Evolutionary conservation across 768 basidiomycete species (phyloP).

Genomic region (Lentinus brumalis): DNA sequence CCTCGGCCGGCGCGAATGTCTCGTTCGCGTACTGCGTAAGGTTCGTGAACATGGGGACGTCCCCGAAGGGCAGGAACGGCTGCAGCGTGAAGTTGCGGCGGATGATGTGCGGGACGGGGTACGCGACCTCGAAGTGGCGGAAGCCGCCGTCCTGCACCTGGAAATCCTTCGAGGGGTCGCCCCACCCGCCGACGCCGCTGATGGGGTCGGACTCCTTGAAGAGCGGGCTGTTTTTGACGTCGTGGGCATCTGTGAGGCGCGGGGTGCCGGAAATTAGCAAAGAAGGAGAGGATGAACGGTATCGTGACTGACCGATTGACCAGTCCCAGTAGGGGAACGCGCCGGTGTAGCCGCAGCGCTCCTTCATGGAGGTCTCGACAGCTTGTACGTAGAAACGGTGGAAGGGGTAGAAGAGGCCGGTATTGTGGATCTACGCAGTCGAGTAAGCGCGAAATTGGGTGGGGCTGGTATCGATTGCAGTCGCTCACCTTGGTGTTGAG

Average conservation of each 20-base stretch:
- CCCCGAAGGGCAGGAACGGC: slow-evolving; percentile 27
- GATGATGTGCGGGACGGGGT: slow-evolving; percentile 35
- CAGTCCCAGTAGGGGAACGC: slow-evolving; percentile 33
- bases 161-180: slow-evolving; percentile 24
- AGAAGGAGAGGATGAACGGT: neutral
- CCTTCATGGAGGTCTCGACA: slow-evolving; percentile 24
- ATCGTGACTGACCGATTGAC: slow-evolving; percentile 22
- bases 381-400: slow-evolving; percentile 29
- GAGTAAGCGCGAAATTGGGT: too few relatives aligned
- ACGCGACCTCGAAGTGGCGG: slow-evolving; percentile 29
- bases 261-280: too few relatives aligned
- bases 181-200: slow-evolving; percentile 33
- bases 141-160: slow-evolving; percentile 33
- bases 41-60: slow-evolving; percentile 20
- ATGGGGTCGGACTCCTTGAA: slow-evolving; percentile 24
- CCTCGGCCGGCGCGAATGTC: slow-evolving; percentile 27
- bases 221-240: slow-evolving; percentile 24
- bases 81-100: slow-evolving; percentile 37
- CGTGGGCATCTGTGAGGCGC: slow-evolving; percentile 20
- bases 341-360: slow-evolving; percentile 27
- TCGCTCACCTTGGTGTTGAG: slow-evolving; percentile 22
- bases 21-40: slow-evolving; percentile 27
- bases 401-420: slow-evolving; percentile 31
- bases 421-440: slow-evolving; percentile 24
- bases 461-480: neutral